Percentiles rank a stretch among this genome's conserved stretches.
These are phyloP conservation scores for Diaporthe helianthi DNA, from an alignment of 2,329 filamentous ascomycete genomes.

Conservation along the genomic window DNA sequence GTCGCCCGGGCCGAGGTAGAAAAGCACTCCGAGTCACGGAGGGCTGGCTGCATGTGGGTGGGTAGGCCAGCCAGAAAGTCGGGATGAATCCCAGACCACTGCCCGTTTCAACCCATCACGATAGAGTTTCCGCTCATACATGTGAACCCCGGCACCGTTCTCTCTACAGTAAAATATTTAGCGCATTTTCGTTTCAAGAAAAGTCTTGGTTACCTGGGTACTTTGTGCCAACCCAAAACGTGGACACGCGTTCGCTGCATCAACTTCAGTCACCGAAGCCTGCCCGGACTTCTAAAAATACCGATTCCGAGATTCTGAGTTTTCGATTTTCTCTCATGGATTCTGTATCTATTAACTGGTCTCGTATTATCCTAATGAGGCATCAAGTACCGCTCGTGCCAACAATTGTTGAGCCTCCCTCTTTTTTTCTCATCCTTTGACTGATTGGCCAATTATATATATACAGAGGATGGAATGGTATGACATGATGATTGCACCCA, in stretches of 20 bases:
- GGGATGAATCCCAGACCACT: slow-evolving; percentile 21
- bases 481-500: neutral
- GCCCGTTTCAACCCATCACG: slow-evolving; percentile 10
- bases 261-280: neutral
- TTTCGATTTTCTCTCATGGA: neutral
- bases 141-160: neutral
- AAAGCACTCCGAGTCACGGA: too few relatives aligned
- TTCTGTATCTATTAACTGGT: slow-evolving; percentile 5
- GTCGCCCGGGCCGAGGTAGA: too few relatives aligned
- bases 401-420: neutral
- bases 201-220: too few relatives aligned
- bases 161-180: neutral
- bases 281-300: neutral
- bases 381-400: neutral
- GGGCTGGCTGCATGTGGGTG: too few relatives aligned
- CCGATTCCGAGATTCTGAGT: too few relatives aligned
- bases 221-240: neutral
- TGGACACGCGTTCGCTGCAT: neutral
- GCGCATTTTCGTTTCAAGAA: too few relatives aligned
- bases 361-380: neutral
- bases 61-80: too few relatives aligned
- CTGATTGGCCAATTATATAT: slow-evolving; percentile 14
- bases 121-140: neutral
- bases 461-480: slow-evolving; percentile 14
- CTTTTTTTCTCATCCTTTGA: slow-evolving; percentile 1